phyloP scores from a whole-genome alignment of 1,284 basidiomycete genomes.

The Cerioporus squamosus region DNA sequence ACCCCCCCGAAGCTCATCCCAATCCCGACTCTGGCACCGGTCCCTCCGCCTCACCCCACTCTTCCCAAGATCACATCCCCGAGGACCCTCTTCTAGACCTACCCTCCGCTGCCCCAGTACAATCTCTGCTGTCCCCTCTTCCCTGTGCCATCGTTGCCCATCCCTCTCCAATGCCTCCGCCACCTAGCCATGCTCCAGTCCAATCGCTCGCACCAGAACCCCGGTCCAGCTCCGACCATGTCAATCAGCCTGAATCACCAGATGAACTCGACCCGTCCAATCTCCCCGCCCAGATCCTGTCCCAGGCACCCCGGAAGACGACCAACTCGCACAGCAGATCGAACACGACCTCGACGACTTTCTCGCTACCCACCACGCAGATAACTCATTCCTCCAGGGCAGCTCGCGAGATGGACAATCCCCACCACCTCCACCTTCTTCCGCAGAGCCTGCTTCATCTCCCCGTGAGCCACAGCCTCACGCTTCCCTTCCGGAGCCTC shows the following conservation, averaged over 20 bases:
- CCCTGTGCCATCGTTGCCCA: background rate
- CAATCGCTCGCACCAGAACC: background rate
- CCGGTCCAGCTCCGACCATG: too few species aligned
- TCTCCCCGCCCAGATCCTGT: background rate
- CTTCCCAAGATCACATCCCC: constrained; percentile 9
- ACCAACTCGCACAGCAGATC: constrained; percentile 11
- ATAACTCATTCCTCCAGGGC: constrained; percentile 16
- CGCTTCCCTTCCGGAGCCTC: constrained; percentile 6
- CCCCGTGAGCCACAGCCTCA: constrained; percentile 6
- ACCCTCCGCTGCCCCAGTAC: constrained; percentile 8
- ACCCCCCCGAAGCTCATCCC: background rate
- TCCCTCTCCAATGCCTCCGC: background rate
- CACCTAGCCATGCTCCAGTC: background rate
- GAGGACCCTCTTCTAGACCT: constrained; percentile 6
- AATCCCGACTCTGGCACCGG: constrained; percentile 11
- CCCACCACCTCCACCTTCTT: constrained; percentile 2
- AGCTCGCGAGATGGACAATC: constrained; percentile 19
- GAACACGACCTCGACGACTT: constrained; percentile 24
- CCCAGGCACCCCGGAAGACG: background rate
- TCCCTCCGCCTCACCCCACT: background rate
- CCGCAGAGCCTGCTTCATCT: background rate
- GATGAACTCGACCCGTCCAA: background rate
- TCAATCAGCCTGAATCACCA: background rate
- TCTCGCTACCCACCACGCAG: constrained; percentile 9
- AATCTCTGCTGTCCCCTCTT: background rate